These are phyloP conservation scores for Teunomyces tritomae DNA, from an alignment of 805 yeast species.

Conservation along the genomic window DNA sequence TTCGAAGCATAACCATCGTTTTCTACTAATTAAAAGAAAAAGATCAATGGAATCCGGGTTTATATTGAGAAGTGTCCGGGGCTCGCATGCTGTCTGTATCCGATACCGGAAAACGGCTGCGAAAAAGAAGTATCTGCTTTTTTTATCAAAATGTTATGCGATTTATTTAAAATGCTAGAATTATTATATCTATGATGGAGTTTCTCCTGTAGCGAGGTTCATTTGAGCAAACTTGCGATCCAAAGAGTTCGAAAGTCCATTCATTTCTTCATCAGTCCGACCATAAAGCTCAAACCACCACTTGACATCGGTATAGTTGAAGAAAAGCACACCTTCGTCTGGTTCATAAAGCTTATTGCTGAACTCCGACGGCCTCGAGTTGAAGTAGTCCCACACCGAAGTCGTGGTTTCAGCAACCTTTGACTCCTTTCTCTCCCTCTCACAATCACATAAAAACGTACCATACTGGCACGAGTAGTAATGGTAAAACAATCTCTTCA, in stretches of 20 bases:
- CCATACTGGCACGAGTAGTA: conserved; percentile 94
- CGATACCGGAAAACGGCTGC: conserved; percentile 2
- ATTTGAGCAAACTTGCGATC: conserved; percentile 42
- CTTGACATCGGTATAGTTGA: conserved; percentile 58
- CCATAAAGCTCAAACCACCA: conserved; percentile 94
- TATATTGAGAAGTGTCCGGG: conserved; percentile 1
- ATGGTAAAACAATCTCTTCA: conserved; percentile 83
- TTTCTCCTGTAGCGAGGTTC: conserved; percentile 15
- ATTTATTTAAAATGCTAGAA: background rate
- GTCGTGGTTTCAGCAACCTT: conserved; percentile 51
- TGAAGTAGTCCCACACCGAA: conserved; percentile 92
- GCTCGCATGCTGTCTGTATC: conserved; percentile 5
- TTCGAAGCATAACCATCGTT: background rate
- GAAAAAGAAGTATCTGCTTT: background rate
- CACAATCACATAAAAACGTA: conserved; percentile 76
- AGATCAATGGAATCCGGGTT: background rate
- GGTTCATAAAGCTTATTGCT: conserved; percentile 46
- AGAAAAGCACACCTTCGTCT: conserved; percentile 46
- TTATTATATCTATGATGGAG: background rate
- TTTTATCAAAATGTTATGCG: background rate
- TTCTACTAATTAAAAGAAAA: background rate
- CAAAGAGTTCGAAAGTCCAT: conserved; percentile 38
- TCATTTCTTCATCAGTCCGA: conserved; percentile 57
- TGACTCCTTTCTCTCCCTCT: conserved; percentile 50
- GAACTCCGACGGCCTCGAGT: conserved; percentile 71